Conservation (phyloP, 192 early-diverging fungal species). For the Phlyctochytrium planicorne region DNA sequence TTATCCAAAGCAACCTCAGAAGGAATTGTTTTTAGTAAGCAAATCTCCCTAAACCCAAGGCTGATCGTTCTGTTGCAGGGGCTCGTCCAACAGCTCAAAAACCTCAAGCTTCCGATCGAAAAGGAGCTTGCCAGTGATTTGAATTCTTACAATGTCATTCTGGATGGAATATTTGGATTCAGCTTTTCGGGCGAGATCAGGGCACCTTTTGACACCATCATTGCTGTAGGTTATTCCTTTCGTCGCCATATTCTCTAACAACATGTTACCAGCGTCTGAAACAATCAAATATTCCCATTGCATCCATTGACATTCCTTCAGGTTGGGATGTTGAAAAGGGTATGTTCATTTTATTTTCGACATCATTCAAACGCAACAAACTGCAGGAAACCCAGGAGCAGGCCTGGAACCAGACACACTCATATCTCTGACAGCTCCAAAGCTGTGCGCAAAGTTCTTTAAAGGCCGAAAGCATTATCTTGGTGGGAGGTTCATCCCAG, state of each 20-base stretch:
- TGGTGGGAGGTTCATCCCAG: constrained; percentile 89
- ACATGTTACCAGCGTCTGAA: constrained; percentile 7
- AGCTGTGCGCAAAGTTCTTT: constrained; percentile 70
- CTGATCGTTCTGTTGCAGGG: background rate
- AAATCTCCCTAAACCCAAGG: background rate
- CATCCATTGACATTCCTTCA: constrained; percentile 88
- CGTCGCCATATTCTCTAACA: background rate
- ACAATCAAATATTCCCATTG: constrained; percentile 44
- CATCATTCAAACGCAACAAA: background rate
- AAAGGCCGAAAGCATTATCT: constrained; percentile 67
- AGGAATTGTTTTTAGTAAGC: constrained; percentile 19
- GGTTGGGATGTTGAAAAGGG: constrained; percentile 95
- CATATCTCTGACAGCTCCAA: constrained; percentile 91
- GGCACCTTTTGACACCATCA: constrained; percentile 69
- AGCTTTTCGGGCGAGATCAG: constrained; percentile 80
- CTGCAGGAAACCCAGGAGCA: constrained; percentile 44
- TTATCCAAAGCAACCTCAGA: constrained; percentile 77
- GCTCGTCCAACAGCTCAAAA: constrained; percentile 69
- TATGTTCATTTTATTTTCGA: constrained; percentile 2
- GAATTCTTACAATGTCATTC: constrained; percentile 58
- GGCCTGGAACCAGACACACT: constrained; percentile 78
- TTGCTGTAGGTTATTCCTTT: constrained; percentile 36
- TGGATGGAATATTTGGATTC: constrained; percentile 94
- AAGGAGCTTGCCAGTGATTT: constrained; percentile 39
- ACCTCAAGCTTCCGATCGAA: constrained; percentile 66